These are phyloP conservation scores for Aspergillus cristatus DNA, from an alignment of 495 filamentous ascomycete species.

Conservation along the genomic window DNA sequence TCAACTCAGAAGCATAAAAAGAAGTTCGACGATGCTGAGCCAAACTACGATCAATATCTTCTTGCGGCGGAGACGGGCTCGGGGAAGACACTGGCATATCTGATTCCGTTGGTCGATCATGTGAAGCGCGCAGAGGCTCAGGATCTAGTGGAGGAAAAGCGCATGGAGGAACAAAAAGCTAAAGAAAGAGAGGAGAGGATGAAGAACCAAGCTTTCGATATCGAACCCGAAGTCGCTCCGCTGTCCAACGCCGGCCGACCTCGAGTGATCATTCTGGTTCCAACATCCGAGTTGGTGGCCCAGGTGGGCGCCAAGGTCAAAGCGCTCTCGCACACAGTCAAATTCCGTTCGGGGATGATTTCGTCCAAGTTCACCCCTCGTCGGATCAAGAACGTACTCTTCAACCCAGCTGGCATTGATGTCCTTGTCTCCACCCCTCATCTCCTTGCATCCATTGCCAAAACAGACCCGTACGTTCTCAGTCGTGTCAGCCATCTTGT, in stretches of 20 bases:
- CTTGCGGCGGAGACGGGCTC: constrained; percentile 95
- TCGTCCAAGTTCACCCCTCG: constrained; percentile 63
- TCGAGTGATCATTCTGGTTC: constrained; percentile 78
- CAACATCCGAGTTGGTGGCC: constrained; percentile 84
- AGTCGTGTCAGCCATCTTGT: constrained; percentile 80
- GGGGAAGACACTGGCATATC: constrained; percentile 89
- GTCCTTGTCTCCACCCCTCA: constrained; percentile 82
- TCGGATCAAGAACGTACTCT: constrained; percentile 81
- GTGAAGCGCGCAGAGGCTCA: constrained; percentile 67
- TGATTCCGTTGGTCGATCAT: constrained; percentile 71
- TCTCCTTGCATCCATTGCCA: constrained; percentile 73
- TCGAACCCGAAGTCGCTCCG: constrained; percentile 46
- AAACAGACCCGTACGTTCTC: constrained; percentile 79
- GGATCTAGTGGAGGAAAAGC: constrained; percentile 46
- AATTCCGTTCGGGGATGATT: constrained; percentile 70
- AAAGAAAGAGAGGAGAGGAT: constrained; percentile 38
- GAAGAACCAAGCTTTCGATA: constrained; percentile 38
- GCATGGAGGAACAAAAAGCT: constrained; percentile 39
- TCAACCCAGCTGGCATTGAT: constrained; percentile 73
- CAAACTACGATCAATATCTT: constrained; percentile 62
- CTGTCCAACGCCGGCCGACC: constrained; percentile 64
- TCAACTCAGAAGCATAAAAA: constrained; percentile 18
- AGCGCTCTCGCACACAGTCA: constrained; percentile 66
- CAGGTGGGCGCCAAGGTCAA: constrained; percentile 79
- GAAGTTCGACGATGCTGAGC: constrained; percentile 18